Evolutionary conservation across 139 green algal genomes (phyloP).

Genomic region (Chloropicon primus): DNA sequence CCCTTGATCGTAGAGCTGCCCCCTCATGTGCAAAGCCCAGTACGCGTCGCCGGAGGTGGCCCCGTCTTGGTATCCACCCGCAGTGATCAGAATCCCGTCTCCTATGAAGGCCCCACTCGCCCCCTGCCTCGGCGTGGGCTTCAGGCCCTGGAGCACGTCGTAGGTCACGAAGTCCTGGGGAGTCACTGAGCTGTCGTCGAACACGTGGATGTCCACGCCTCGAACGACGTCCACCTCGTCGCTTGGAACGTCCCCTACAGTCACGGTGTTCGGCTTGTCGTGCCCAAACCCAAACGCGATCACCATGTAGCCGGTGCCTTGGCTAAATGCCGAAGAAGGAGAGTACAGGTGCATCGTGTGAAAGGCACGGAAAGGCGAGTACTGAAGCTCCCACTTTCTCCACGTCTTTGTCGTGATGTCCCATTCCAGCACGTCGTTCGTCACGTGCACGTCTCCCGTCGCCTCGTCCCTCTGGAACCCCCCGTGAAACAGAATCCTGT

Average conservation of each 20-base stretch:
- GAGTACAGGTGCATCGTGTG: not conserved
- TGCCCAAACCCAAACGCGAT: not conserved
- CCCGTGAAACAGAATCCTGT: not conserved
- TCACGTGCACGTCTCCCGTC: not conserved
- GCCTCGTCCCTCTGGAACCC: not conserved
- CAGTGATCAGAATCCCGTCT: not conserved
- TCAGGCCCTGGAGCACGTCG: not conserved
- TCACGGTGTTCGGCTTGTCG: not conserved
- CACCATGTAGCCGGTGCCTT: not conserved
- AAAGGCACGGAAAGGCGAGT: not conserved
- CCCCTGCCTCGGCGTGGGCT: not conserved
- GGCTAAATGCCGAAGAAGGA: not conserved
- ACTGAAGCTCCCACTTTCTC: not conserved
- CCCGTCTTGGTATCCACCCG: not conserved
- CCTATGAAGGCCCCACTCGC: not conserved
- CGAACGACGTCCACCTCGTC: not conserved
- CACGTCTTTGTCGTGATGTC: not conserved
- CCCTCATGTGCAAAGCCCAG: not conserved
- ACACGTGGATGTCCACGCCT: not conserved
- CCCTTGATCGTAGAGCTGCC: not conserved
- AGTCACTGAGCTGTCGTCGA: not conserved
- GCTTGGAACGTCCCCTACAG: not conserved
- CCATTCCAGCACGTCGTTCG: not conserved
- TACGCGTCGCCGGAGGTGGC: not conserved
- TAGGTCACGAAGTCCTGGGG: not conserved